Evolutionary conservation across 768 basidiomycete species (phyloP).

Genomic region (Tephrocybe sp.): DNA sequence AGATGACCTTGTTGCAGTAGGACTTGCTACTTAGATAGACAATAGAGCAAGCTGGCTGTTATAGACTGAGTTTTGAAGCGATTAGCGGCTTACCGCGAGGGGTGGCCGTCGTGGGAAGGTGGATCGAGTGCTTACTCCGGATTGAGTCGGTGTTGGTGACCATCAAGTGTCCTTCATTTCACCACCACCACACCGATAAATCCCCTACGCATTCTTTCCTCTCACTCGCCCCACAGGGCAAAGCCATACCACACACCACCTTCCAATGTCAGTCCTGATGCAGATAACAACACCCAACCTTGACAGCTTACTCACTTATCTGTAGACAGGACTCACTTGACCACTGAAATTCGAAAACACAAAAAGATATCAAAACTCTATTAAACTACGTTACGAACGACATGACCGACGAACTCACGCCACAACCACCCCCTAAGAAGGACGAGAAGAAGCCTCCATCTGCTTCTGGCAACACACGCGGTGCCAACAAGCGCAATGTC

Average conservation of each 20-base stretch:
- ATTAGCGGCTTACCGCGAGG: not conserved
- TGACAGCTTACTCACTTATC: not conserved
- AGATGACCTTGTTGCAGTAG: slow-evolving; percentile 11
- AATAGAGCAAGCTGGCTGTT: no score
- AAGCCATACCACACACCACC: slow-evolving; percentile 38
- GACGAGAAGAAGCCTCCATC: slow-evolving; percentile 69
- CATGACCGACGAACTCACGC: slow-evolving; percentile 80
- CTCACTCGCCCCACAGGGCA: slow-evolving; percentile 92
- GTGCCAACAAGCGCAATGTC: slow-evolving; percentile 51
- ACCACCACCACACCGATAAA: slow-evolving; percentile 43
- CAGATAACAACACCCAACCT: not conserved
- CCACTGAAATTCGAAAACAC: slow-evolving; percentile 32
- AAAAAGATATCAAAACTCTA: slow-evolving; percentile 50
- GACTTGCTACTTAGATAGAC: slow-evolving; percentile 1
- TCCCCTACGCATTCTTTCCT: slow-evolving; percentile 49
- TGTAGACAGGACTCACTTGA: slow-evolving; percentile 28
- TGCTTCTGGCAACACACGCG: slow-evolving; percentile 47
- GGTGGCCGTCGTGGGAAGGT: slow-evolving; percentile 37
- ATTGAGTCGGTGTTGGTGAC: slow-evolving; percentile 25
- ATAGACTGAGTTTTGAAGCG: no score
- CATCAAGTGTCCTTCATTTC: slow-evolving; percentile 50
- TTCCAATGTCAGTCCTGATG: slow-evolving; percentile 9
- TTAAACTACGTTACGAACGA: slow-evolving; percentile 68
- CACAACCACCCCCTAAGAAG: slow-evolving; percentile 58
- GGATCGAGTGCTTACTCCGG: slow-evolving; percentile 22